Conservation (phyloP, 2,329 filamentous ascomycete species). For the Ceratocystis albifundus region DNA sequence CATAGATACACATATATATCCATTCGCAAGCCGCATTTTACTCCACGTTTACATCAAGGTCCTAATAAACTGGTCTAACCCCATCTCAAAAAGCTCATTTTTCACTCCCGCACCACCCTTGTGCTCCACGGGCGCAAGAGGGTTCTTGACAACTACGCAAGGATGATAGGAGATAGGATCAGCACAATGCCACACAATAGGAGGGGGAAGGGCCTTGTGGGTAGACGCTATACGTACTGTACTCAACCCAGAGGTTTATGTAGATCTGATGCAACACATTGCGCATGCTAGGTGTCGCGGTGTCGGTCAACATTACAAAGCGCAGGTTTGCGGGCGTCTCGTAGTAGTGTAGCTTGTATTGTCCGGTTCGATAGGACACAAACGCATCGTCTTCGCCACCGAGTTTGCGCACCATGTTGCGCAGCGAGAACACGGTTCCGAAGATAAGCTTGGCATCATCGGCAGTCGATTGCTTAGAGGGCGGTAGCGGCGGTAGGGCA, state of each 20-base stretch:
- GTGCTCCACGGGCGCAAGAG: conserved; percentile 56
- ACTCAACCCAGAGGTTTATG: conserved; percentile 95
- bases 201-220: background rate
- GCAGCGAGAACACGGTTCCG: conserved; percentile 87
- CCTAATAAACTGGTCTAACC: conserved; percentile 65
- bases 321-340: conserved; percentile 93
- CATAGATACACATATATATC: background rate
- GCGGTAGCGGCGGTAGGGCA: conserved; percentile 26
- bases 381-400: conserved; percentile 92
- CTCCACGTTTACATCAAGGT: conserved; percentile 43
- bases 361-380: conserved; percentile 79
- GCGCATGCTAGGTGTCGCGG: conserved; percentile 75
- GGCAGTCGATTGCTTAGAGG: conserved; percentile 30
- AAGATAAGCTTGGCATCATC: conserved; percentile 97
- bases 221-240: conserved; percentile 44
- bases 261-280: conserved; percentile 97
- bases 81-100: conserved; percentile 60
- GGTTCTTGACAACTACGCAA: conserved; percentile 55
- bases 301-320: conserved; percentile 93
- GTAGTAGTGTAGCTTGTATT: conserved; percentile 99
- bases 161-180: background rate
- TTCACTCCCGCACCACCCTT: conserved; percentile 56
- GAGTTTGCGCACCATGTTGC: conserved; percentile 93
- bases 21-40: background rate
- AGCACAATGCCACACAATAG: background rate